A percentile compares a stretch with the other conserved stretches of the same genome.
phyloP scores from a whole-genome alignment of 169 alveolate species.

The Cryptosporidium parvum region DNA sequence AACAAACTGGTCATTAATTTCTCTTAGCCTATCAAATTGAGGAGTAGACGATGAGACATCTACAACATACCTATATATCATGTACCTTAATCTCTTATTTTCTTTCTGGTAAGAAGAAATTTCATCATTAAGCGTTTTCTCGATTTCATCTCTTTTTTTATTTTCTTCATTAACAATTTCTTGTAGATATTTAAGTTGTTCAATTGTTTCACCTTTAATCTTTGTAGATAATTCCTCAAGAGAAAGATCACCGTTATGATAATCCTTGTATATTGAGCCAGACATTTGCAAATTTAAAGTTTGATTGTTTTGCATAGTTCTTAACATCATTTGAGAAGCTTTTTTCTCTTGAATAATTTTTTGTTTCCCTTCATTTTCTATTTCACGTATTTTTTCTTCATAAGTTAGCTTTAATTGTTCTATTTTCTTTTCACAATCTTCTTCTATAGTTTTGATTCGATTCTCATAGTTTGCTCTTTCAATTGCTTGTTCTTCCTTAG shows the following conservation, averaged over 20 bases:
- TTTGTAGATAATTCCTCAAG: conserved; percentile 3
- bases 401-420: conserved; percentile 27
- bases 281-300: conserved; percentile 60
- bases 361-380: conserved; percentile 39
- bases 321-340: conserved; percentile 33
- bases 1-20: conserved; percentile 39
- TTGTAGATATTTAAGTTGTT: conserved; percentile 34
- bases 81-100: conserved; percentile 34
- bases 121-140: conserved; percentile 40
- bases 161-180: conserved; percentile 59
- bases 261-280: conserved; percentile 4
- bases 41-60: conserved; percentile 42
- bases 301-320: conserved; percentile 57
- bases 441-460: conserved; percentile 35
- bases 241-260: background rate
- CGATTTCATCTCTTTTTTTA: conserved; percentile 74
- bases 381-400: conserved; percentile 61
- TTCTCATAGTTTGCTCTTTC: conserved; percentile 22
- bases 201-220: background rate
- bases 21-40: conserved; percentile 19
- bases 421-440: conserved; percentile 21
- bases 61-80: conserved; percentile 34
- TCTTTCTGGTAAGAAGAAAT: conserved; percentile 22
- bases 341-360: conserved; percentile 62
- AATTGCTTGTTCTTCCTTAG: conserved; percentile 66